phyloP scores from a whole-genome alignment of 1,284 basidiomycete genomes.

The Erythrobasidium hasegawianum region DNA sequence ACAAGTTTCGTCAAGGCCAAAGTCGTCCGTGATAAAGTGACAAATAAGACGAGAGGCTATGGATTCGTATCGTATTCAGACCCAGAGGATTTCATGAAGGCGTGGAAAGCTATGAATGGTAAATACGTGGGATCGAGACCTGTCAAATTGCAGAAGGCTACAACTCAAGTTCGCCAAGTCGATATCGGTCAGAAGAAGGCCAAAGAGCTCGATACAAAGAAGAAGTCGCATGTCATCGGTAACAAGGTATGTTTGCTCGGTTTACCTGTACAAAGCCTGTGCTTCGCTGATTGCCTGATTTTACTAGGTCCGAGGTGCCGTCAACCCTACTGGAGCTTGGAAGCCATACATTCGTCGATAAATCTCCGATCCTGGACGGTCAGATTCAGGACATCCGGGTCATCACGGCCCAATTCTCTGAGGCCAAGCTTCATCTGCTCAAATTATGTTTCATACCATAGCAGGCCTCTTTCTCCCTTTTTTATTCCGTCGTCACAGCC shows the following conservation, averaged over 20 bases:
- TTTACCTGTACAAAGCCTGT: not conserved
- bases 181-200: slow-evolving; percentile 90
- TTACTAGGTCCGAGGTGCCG: slow-evolving; percentile 26
- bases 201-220: slow-evolving; percentile 50
- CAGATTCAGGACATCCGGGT: no score
- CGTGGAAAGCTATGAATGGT: slow-evolving; percentile 99
- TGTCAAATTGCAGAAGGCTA: slow-evolving; percentile 82
- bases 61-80: slow-evolving; percentile 98
- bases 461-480: no score
- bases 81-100: slow-evolving; percentile 87
- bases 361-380: no score
- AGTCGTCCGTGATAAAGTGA: slow-evolving; percentile 83
- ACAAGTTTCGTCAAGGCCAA: slow-evolving; percentile 77
- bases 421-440: no score
- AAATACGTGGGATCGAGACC: slow-evolving; percentile 96
- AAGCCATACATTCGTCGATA: slow-evolving; percentile 27
- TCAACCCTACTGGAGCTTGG: slow-evolving; percentile 17
- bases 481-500: no score
- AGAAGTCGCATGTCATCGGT: slow-evolving; percentile 39
- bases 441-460: no score
- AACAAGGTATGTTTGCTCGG: slow-evolving; percentile 32
- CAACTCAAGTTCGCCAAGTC: slow-evolving; percentile 76
- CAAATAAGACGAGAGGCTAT: slow-evolving; percentile 73
- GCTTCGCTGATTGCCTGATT: not conserved
- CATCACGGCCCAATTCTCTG: no score